Evolutionary conservation across 2,329 filamentous ascomycete species (phyloP).

Genomic region (Mycogone perniciosa): DNA sequence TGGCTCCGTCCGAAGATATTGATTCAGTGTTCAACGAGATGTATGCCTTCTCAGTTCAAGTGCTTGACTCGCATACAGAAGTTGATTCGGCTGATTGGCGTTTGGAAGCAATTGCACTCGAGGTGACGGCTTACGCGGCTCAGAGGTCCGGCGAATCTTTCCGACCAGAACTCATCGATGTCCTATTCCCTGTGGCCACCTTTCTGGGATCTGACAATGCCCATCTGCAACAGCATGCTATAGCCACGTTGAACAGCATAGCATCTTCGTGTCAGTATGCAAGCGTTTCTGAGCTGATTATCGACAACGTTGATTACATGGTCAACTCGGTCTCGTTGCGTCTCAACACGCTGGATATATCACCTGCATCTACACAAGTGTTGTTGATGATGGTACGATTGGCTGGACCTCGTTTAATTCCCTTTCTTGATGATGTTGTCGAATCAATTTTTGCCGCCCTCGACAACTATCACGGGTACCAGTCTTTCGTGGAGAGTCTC

Average conservation of each 20-base stretch:
- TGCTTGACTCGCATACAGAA: constrained; percentile 51
- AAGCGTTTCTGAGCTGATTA: constrained; percentile 69
- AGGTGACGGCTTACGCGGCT: constrained; percentile 72
- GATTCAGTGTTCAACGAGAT: constrained; percentile 55
- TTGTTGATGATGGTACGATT: constrained; percentile 90
- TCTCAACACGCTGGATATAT: constrained; percentile 86
- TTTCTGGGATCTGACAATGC: constrained; percentile 67
- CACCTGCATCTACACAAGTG: constrained; percentile 84
- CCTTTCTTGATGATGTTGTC: constrained; percentile 86
- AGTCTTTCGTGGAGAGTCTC: constrained; percentile 73
- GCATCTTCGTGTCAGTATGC: constrained; percentile 67
- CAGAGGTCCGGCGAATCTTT: constrained; percentile 61
- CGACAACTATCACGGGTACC: constrained; percentile 94
- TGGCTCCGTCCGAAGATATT: constrained; percentile 29
- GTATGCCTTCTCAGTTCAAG: constrained; percentile 60
- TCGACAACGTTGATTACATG: constrained; percentile 93
- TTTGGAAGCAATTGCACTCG: constrained; percentile 70
- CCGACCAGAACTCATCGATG: constrained; percentile 79
- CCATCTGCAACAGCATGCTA: constrained; percentile 70
- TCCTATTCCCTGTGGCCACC: constrained; percentile 87
- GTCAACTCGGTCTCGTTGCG: constrained; percentile 86
- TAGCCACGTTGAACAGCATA: constrained; percentile 76
- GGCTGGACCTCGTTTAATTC: constrained; percentile 72
- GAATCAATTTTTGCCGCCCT: constrained; percentile 86
- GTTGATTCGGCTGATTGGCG: constrained; percentile 57